These are phyloP conservation scores for Lactarius vividus DNA, from an alignment of 768 basidiomycete genomes.

Conservation along the genomic window DNA sequence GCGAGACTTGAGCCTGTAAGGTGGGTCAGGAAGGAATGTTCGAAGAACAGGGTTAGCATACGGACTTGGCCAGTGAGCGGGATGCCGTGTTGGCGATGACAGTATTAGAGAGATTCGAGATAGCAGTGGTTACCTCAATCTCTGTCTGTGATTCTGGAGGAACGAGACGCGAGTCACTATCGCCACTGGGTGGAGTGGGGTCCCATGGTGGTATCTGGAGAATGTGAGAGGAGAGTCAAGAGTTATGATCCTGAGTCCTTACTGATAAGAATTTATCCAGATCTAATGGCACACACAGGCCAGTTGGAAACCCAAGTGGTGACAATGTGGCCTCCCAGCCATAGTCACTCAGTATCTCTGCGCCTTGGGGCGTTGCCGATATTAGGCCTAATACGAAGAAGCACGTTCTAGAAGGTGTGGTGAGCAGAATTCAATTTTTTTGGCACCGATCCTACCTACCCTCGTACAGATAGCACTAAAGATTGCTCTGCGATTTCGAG, in stretches of 20 bases:
- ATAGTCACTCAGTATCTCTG: slow-evolving; percentile 90
- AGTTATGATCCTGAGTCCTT: slow-evolving; percentile 32
- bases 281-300: slow-evolving; percentile 87
- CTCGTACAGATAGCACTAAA: slow-evolving; percentile 84
- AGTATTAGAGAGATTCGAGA: slow-evolving; percentile 92
- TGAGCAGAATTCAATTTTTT: neutral
- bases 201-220: slow-evolving; percentile 74
- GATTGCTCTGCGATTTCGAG: slow-evolving; percentile 91
- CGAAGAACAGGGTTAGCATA: slow-evolving; percentile 10
- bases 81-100: slow-evolving; percentile 96
- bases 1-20: slow-evolving; percentile 67
- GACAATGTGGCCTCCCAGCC: slow-evolving; percentile 91
- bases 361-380: slow-evolving; percentile 87
- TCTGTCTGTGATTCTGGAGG: slow-evolving; percentile 70
- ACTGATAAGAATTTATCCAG: slow-evolving; percentile 79
- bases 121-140: slow-evolving; percentile 80
- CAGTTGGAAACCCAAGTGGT: slow-evolving; percentile 82
- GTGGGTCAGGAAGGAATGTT: slow-evolving; percentile 9
- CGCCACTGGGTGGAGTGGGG: slow-evolving; percentile 34
- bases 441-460: slow-evolving; percentile 70
- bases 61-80: slow-evolving; percentile 78
- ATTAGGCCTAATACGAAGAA: slow-evolving; percentile 94
- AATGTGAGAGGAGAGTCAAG: neutral
- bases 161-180: slow-evolving; percentile 48
- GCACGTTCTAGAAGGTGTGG: slow-evolving; percentile 67